Evolutionary conservation across 352 stramenopile species (phyloP).

Genomic region (Phytopythium montanum): DNA sequence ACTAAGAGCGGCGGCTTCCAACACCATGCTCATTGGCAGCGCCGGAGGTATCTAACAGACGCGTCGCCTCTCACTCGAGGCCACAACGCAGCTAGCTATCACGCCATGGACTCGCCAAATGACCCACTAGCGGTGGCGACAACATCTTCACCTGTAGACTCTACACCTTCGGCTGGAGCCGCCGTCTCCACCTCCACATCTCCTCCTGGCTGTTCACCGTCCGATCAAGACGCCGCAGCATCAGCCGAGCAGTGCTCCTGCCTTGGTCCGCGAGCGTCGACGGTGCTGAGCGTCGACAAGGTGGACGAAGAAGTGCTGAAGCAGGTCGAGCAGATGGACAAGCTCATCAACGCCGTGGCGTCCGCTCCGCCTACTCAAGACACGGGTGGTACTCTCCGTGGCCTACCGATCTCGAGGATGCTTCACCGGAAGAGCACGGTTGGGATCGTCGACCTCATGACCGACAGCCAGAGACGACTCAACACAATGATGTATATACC

Average conservation of each 20-base stretch:
- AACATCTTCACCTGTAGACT: no score
- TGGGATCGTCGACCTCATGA: background rate
- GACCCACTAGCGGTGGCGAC: background rate
- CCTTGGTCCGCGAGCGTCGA: background rate
- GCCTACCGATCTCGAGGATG: background rate
- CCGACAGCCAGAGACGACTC: background rate
- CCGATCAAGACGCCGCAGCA: background rate
- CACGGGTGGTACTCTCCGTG: background rate
- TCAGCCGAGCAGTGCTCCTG: background rate
- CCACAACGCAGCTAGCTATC: background rate
- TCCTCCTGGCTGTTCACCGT: background rate
- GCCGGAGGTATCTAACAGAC: background rate
- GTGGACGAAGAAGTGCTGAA: constrained; percentile 25
- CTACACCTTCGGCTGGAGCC: background rate
- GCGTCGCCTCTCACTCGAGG: background rate
- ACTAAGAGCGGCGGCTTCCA: background rate
- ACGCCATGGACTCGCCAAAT: background rate
- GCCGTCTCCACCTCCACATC: background rate
- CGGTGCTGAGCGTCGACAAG: constrained; percentile 9
- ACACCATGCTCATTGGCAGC: background rate
- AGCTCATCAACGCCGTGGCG: constrained; percentile 32
- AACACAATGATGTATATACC: background rate
- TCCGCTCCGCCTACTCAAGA: background rate
- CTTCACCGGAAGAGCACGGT: background rate
- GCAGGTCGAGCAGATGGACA: constrained; percentile 38